A percentile compares a stretch with the other conserved stretches of the same genome.
Evolutionary conservation across 2,329 filamentous ascomycete genomes (phyloP).

Genomic region (Phaeosphaeria sp.): DNA sequence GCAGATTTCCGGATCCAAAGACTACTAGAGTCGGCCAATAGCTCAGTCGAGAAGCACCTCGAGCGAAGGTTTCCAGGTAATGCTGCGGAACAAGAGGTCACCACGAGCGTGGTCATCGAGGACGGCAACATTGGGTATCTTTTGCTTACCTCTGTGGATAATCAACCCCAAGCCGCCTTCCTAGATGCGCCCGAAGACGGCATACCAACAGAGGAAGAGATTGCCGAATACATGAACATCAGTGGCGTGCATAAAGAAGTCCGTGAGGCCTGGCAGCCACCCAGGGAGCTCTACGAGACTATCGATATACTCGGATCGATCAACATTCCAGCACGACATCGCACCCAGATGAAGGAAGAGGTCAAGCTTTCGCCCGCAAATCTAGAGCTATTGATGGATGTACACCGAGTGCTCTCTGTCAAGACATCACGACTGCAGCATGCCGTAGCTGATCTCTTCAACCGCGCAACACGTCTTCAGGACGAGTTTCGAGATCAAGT

Average conservation of each 20-base stretch:
- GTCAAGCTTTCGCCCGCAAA: slow-evolving; percentile 74
- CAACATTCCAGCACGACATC: slow-evolving; percentile 66
- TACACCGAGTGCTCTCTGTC: slow-evolving; percentile 72
- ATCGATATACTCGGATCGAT: slow-evolving; percentile 65
- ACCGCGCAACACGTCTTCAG: slow-evolving; percentile 71
- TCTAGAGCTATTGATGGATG: slow-evolving; percentile 73
- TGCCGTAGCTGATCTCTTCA: slow-evolving; percentile 76
- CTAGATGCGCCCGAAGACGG: slow-evolving; percentile 57
- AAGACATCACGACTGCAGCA: slow-evolving; percentile 73
- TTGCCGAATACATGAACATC: slow-evolving; percentile 31
- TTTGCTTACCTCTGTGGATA: slow-evolving; percentile 57
- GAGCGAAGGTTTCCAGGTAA: slow-evolving; percentile 30
- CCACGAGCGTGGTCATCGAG: slow-evolving; percentile 60
- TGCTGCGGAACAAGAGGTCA: slow-evolving; percentile 42
- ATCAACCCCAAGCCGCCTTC: slow-evolving; percentile 58
- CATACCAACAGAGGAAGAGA: slow-evolving; percentile 33
- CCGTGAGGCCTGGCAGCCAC: slow-evolving; percentile 70
- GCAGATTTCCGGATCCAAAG: slow-evolving; percentile 63
- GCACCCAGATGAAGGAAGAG: slow-evolving; percentile 69
- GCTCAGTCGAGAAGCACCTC: slow-evolving; percentile 58
- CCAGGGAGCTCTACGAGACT: slow-evolving; percentile 64
- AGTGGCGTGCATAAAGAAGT: slow-evolving; percentile 53
- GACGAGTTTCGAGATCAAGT: slow-evolving; percentile 73
- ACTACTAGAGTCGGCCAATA: slow-evolving; percentile 60
- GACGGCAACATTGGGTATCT: slow-evolving; percentile 66